Evolutionary conservation across 768 basidiomycete genomes (phyloP), one percentile per base, ranked within the genome.

Genomic region (Serendipita sp.): DNA sequence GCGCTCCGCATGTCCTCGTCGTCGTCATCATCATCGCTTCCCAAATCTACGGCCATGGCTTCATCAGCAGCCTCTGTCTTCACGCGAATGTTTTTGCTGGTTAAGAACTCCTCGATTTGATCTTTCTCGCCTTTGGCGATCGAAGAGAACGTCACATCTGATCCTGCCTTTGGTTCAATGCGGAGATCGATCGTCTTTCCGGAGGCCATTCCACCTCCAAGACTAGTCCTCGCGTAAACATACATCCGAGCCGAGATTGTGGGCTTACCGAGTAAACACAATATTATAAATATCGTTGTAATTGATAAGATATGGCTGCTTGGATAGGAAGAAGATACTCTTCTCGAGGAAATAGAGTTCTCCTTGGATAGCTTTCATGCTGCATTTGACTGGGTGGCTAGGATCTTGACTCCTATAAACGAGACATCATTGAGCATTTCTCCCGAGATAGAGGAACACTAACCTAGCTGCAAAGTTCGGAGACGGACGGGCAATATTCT

Each of bases 271-370:
- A 7, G 92, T 95, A 79, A 98, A 96, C 63, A 91, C 80, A 66
- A 89, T 88, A 73, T 88, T 86, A 68, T 90, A 85, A 67, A 98
- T 89, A 69, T 96, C 91, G 63, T 83, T 81, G 68, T 94, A 84
- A 69, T 95, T 91, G 70, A 97, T 81, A 70, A 96, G 85, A 38
- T 85, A 84, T 0, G 96, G 95, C 68, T 89, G 86, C 75, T 98
- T 97, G 65, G 95, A 93, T 67, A 98, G 91, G 77, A 98, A 98
- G 76, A 99, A 91, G 56, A 99, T 81, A 74, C 88, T 91, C 81
- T 97, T 97, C 71, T 98, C 96, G 68, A 99, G 85, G 79, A 98
- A 83, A 81, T 96, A 98, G 36, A 99, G 83, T 73, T 97, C 93
- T 66, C 96, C 96, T 74, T 95, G 92, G 2, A 89, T 81, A 48